phyloP scores from a whole-genome alignment of 1,284 basidiomycete genomes.

The Pseudozyma tsukubaensis region DNA sequence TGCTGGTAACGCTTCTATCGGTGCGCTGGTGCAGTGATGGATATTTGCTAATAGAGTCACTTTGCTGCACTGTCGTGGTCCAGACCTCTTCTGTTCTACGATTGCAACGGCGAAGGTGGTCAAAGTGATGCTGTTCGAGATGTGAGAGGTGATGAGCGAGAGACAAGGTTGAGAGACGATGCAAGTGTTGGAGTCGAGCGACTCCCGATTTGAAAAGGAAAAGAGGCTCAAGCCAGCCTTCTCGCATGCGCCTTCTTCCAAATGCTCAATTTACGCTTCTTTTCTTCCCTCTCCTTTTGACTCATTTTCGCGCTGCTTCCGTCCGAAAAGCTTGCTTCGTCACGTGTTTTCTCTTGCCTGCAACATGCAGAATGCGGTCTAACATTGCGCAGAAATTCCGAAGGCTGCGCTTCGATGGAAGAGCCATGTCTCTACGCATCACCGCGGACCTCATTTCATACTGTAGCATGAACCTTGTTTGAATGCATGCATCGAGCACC shows the following conservation, averaged over 20 bases:
- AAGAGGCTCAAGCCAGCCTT: not conserved
- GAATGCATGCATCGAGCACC: too few species aligned
- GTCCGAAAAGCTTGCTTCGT: constrained; percentile 5
- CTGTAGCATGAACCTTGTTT: too few species aligned
- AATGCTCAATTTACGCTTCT: constrained; percentile 14
- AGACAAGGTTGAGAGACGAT: not conserved
- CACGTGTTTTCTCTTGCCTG: not conserved
- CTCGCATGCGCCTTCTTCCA: constrained; percentile 11
- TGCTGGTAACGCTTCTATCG: not conserved
- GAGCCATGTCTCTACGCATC: constrained; percentile 24
- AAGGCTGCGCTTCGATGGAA: not conserved
- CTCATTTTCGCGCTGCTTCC: constrained; percentile 16
- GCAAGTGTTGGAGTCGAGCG: not conserved
- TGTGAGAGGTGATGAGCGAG: not conserved
- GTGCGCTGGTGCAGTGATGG: too few species aligned
- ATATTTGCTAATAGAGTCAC: too few species aligned
- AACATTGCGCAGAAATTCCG: not conserved
- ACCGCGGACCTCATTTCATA: not conserved
- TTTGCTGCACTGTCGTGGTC: too few species aligned
- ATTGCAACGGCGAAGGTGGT: too few species aligned
- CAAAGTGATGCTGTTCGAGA: not conserved
- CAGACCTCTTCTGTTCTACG: too few species aligned
- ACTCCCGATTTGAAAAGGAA: not conserved
- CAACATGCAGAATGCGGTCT: not conserved
- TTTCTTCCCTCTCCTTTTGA: constrained; percentile 23